phyloP scores from a whole-genome alignment of 768 basidiomycete genomes.

The Dioszegia hungarica region DNA sequence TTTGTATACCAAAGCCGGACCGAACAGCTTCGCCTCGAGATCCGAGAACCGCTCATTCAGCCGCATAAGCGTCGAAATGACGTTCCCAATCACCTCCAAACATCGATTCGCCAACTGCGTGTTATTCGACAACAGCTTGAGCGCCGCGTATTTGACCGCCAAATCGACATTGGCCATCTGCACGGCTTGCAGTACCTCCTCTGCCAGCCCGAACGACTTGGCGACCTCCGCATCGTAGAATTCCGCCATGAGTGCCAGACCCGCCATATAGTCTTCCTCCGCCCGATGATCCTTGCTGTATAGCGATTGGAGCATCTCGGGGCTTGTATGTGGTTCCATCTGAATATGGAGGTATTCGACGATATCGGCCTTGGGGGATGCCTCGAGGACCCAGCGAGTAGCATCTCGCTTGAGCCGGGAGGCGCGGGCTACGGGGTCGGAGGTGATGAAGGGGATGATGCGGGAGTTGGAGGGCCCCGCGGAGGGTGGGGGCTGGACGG shows the following conservation, averaged over 20 bases:
- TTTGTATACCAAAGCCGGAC: constrained; percentile 85
- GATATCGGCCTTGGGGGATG: constrained; percentile 77
- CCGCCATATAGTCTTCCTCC: constrained; percentile 84
- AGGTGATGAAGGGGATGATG: constrained; percentile 54
- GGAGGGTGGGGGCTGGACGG: constrained; percentile 20
- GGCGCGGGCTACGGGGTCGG: constrained; percentile 60
- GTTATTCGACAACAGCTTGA: constrained; percentile 83
- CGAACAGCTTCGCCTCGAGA: constrained; percentile 76
- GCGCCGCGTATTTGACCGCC: constrained; percentile 85
- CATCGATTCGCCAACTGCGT: constrained; percentile 83
- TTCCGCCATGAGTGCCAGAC: constrained; percentile 67
- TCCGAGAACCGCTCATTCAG: constrained; percentile 75
- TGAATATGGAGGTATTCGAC: constrained; percentile 79
- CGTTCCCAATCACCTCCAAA: constrained; percentile 75
- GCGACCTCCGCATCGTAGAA: constrained; percentile 65
- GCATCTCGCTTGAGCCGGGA: constrained; percentile 67
- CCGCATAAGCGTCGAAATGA: constrained; percentile 65
- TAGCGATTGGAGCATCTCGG: constrained; percentile 67
- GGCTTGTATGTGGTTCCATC: constrained; percentile 79
- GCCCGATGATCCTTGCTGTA: constrained; percentile 96
- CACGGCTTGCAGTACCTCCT: constrained; percentile 58
- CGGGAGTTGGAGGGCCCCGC: constrained; percentile 9
- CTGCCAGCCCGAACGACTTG: constrained; percentile 50
- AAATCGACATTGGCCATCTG: constrained; percentile 86
- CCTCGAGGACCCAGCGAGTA: constrained; percentile 78